Evolutionary conservation across 768 basidiomycete species (phyloP), one percentile per base, ranked within the genome.

Genomic region (Goffeauzyma gilvescens): DNA sequence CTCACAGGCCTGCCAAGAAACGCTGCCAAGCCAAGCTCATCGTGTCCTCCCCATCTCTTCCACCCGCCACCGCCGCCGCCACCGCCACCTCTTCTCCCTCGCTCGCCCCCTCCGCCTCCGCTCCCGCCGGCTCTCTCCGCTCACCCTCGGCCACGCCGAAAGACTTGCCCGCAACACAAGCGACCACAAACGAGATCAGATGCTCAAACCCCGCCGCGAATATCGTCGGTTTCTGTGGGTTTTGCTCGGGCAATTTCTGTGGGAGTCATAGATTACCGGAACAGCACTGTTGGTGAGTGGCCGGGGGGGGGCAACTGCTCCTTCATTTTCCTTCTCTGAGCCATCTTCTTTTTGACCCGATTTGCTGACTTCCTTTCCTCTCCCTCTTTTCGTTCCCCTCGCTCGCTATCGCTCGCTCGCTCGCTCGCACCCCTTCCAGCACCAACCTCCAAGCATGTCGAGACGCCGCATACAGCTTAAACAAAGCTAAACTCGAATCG

Each of bases 1-100:
- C 36, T 25, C 42, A 1, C 53, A 63, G 61, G 61, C 57, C 58
- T 32, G 59, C 55, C 51, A 63, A 63, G 57, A 58, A 56, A 32
- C 50, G 59, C 23, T 63, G 61, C 41, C 31, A 32, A 32, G 46
- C 46, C 12, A 55, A 57, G 40, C 57, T 54, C 57, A 44, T 63
- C 47, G 56, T 63, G 32, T 59, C 46, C 23, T 32, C 46, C n/a
- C 46, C 46, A 12, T 22, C 46, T 21, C 41, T 48, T 14, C 46
- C 46, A 13, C 36, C 45, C 24, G 28, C 33, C 14, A 41, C 45
- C 7, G 57, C 58, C 53, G 58, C 59, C 47, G 55, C 58, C 35
- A 50, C 52, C 31, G 26, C 45, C n/a, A 46, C 58, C 21, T 43
- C 52, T 6, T 48, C 50, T 22, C 25, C 41, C 17, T n/a, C 34